These are phyloP conservation scores for Suillus weaverae DNA, from an alignment of 768 basidiomycete genomes.

Conservation along the genomic window DNA sequence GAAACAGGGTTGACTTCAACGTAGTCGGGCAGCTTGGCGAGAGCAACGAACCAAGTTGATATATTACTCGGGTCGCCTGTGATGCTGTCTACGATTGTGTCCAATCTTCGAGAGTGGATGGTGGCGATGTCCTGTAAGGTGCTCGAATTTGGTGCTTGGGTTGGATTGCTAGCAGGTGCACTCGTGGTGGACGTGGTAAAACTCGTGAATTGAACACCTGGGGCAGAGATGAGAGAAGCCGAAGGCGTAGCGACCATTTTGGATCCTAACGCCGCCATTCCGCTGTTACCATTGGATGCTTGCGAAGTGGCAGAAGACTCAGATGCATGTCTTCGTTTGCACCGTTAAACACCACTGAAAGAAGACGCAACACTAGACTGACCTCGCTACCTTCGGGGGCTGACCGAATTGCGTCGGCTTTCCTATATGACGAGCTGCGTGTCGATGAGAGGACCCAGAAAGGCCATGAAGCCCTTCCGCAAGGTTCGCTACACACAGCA, in stretches of 20 bases:
- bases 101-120: conserved; percentile 40
- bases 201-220: not conserved
- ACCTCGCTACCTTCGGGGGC: not conserved
- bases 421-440: not conserved
- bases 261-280: not conserved
- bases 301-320: not conserved
- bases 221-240: not conserved
- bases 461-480: not conserved
- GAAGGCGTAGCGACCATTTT: not conserved
- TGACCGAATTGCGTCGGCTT: not conserved
- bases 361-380: not conserved
- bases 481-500: not conserved
- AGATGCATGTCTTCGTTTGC: not conserved
- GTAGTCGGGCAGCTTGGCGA: not conserved
- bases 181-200: not conserved
- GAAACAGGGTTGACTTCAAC: not conserved
- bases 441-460: not conserved
- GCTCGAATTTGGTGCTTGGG: conserved; percentile 14
- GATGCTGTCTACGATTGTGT: conserved; percentile 43
- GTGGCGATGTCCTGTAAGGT: conserved; percentile 34
- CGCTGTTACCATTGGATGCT: not conserved
- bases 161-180: not conserved
- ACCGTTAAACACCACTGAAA: not conserved
- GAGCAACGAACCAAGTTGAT: conserved; percentile 19
- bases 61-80: conserved; percentile 29